Evolutionary conservation across 257 asterid genomes (phyloP).

Genomic region (Gynochthodes officinalis): DNA sequence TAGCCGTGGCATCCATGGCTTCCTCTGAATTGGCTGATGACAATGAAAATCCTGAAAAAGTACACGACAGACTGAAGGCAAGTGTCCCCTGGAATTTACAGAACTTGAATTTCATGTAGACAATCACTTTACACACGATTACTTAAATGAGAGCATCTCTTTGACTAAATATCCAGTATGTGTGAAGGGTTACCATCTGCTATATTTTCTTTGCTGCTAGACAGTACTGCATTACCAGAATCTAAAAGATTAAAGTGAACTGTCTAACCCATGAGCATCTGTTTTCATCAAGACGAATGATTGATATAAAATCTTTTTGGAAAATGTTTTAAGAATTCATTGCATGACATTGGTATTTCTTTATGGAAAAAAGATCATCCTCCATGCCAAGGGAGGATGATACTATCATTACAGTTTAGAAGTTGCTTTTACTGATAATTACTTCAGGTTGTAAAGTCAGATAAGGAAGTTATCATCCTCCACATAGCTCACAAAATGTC

Average conservation of each 20-base stretch:
- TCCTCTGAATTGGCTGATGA: constrained; percentile 60
- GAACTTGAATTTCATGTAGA: background rate
- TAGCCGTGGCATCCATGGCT: constrained; percentile 85
- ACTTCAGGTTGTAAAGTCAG: too few relatives aligned
- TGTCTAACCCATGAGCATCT: too few relatives aligned
- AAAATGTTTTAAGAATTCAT: background rate
- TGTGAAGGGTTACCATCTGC: too few relatives aligned
- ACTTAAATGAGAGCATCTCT: background rate
- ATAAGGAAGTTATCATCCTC: too few relatives aligned
- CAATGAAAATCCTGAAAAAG: constrained; percentile 50
- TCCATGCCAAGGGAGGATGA: too few relatives aligned
- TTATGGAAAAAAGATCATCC: background rate
- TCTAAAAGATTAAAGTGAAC: too few relatives aligned
- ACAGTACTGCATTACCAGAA: too few relatives aligned
- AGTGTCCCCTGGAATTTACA: constrained; percentile 6
- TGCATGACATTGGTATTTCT: background rate
- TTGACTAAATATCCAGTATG: background rate
- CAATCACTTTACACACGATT: background rate
- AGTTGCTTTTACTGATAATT: too few relatives aligned
- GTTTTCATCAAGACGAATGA: background rate
- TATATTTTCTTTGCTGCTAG: too few relatives aligned
- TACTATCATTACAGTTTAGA: too few relatives aligned
- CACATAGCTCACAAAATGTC: background rate
- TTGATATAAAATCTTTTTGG: background rate
- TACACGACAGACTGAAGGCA: constrained; percentile 75